Evolutionary conservation across 257 asterid genomes (phyloP).

Genomic region (Catharanthus roseus): DNA sequence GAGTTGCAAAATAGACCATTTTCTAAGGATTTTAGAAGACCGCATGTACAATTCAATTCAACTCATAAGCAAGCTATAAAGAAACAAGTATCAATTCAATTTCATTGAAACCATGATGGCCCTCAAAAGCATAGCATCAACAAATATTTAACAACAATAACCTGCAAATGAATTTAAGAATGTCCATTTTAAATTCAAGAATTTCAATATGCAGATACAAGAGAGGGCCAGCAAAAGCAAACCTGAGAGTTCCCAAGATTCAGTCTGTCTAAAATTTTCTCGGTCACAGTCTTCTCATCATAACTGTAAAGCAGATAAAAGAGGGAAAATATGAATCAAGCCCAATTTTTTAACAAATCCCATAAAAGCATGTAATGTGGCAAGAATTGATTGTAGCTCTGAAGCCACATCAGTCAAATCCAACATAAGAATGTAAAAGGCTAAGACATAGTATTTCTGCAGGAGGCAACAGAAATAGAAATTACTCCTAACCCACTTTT

Average conservation of each 20-base stretch:
- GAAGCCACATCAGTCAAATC: neutral
- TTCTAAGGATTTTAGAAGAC: too few relatives aligned
- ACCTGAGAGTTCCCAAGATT: constrained; percentile 93
- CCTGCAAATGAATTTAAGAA: neutral
- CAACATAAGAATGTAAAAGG: neutral
- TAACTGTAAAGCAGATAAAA: constrained; percentile 48
- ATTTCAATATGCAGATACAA: neutral
- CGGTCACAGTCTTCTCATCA: constrained; percentile 81
- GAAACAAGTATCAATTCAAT: too few relatives aligned
- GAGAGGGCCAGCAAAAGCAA: constrained; percentile 21
- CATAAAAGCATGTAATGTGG: neutral
- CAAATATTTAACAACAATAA: neutral
- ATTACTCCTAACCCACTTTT: neutral
- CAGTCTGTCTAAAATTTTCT: constrained; percentile 73
- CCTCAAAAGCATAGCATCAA: constrained; percentile 11
- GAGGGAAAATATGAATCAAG: constrained; percentile 5
- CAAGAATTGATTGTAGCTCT: neutral
- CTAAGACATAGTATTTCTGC: neutral
- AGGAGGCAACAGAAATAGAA: neutral
- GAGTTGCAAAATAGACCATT: too few relatives aligned
- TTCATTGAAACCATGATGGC: neutral
- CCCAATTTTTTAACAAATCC: too few relatives aligned
- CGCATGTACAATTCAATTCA: too few relatives aligned
- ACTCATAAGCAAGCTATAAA: too few relatives aligned
- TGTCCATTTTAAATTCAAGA: neutral